Conservation (phyloP, 345 rosid species). For the Turritis glabra region DNA sequence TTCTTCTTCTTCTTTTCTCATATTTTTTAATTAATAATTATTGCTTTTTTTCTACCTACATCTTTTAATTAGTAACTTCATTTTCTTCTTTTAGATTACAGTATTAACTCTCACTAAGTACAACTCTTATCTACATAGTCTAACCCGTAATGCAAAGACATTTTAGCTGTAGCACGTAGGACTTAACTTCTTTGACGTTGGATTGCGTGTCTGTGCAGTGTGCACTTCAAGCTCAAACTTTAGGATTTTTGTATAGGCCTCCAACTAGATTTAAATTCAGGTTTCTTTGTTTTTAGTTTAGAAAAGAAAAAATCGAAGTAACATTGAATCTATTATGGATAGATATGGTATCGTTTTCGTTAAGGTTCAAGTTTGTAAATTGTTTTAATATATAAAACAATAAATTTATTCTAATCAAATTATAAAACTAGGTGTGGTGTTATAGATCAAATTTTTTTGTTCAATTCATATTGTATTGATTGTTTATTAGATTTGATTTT, state of each 20-base stretch:
- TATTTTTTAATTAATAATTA: conserved; percentile 17
- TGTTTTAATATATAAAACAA: neutral
- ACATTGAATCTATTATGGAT: too few relatives aligned
- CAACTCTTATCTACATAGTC: neutral
- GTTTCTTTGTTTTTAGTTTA: too few relatives aligned
- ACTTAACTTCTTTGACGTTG: neutral
- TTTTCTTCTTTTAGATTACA: neutral
- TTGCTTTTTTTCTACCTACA: neutral
- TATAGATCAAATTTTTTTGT: neutral
- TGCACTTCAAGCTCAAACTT: neutral
- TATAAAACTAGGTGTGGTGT: neutral
- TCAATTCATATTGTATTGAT: neutral
- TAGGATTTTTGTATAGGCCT: neutral
- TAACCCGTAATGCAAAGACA: neutral
- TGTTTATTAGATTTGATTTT: neutral
- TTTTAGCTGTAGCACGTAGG: neutral
- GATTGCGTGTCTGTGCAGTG: neutral
- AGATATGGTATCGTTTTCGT: too few relatives aligned
- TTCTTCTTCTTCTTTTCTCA: neutral
- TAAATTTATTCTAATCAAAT: neutral
- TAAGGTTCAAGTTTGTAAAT: too few relatives aligned
- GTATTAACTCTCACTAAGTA: neutral
- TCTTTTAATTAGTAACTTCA: neutral
- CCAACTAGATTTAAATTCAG: too few relatives aligned
- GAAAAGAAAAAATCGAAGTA: too few relatives aligned